These are phyloP conservation scores for Spathaspora arborariae DNA, from an alignment of 805 yeast species.

Conservation along the genomic window DNA sequence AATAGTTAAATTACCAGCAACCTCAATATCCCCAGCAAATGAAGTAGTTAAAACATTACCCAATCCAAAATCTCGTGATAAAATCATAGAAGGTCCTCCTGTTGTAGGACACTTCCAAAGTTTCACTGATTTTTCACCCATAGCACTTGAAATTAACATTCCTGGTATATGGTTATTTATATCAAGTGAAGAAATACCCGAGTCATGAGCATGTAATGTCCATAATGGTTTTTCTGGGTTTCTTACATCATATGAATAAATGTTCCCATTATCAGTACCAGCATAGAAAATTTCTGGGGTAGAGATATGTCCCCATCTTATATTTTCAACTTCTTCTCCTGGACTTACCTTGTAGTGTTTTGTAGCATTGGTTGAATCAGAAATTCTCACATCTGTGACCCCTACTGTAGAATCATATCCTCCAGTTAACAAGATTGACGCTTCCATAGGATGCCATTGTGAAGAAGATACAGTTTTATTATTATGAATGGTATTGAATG, in stretches of 20 bases:
- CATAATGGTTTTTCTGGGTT: constrained; percentile 68
- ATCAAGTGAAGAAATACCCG: constrained; percentile 82
- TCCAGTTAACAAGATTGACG: constrained; percentile 75
- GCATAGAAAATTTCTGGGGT: constrained; percentile 59
- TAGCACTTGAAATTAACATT: constrained; percentile 79
- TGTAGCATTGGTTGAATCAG: constrained; percentile 55
- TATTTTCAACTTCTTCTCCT: constrained; percentile 82
- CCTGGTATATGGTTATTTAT: constrained; percentile 67
- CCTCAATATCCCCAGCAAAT: constrained; percentile 85
- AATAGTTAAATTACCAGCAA: constrained; percentile 75
- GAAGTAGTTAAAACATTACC: constrained; percentile 84
- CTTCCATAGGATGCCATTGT: constrained; percentile 74
- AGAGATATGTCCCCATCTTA: constrained; percentile 61
- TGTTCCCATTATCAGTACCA: constrained; percentile 88
- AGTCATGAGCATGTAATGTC: constrained; percentile 96
- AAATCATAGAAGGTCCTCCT: constrained; percentile 75
- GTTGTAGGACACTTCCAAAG: constrained; percentile 70
- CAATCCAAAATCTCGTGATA: constrained; percentile 87
- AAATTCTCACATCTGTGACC: constrained; percentile 79
- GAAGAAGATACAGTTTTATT: constrained; percentile 80
- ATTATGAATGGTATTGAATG: constrained; percentile 67
- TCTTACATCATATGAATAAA: constrained; percentile 86
- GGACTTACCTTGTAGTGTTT: constrained; percentile 58
- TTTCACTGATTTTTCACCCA: constrained; percentile 84
- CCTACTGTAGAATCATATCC: constrained; percentile 88